A percentile compares a stretch with the other conserved stretches of the same genome.
phyloP scores from a whole-genome alignment of 2,329 filamentous ascomycete species.

The Magnaporthales sp. region DNA sequence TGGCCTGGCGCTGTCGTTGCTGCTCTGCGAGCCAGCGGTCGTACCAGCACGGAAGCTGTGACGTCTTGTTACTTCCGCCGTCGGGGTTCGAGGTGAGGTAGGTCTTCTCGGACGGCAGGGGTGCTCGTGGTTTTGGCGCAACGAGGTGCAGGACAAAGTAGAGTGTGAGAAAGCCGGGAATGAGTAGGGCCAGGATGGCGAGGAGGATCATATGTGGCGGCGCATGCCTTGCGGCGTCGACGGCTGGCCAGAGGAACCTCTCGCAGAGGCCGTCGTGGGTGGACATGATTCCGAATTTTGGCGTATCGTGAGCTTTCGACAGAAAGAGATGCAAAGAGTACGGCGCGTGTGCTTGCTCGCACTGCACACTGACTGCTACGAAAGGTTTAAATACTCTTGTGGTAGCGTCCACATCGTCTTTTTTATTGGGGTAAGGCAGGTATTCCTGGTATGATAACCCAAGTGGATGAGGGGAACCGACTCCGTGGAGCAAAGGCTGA shows the following conservation, averaged over 20 bases:
- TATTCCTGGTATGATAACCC: background rate
- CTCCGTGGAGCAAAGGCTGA: background rate
- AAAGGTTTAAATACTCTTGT: background rate
- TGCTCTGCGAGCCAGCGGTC: constrained; percentile 62
- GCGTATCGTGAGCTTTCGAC: background rate
- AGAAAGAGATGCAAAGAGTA: background rate
- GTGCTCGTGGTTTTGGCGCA: constrained; percentile 70
- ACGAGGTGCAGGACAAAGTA: constrained; percentile 64
- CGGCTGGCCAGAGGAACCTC: constrained; percentile 4
- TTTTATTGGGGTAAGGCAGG: background rate
- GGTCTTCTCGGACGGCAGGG: constrained; percentile 71
- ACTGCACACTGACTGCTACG: background rate
- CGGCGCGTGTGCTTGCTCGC: background rate
- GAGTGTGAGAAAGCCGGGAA: constrained; percentile 18
- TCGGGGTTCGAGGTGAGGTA: constrained; percentile 69
- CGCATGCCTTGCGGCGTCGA: constrained; percentile 4
- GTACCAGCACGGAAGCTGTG: constrained; percentile 77
- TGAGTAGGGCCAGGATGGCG: constrained; percentile 3
- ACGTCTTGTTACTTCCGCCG: constrained; percentile 35
- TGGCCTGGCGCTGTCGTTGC: constrained; percentile 24
- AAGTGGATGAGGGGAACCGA: background rate
- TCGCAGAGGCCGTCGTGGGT: background rate
- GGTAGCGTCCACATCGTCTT: background rate
- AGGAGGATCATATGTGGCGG: constrained; percentile 11
- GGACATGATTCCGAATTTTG: background rate